phyloP scores from a whole-genome alignment of 1,284 basidiomycete genomes.

The Agroathelia rolfsii region DNA sequence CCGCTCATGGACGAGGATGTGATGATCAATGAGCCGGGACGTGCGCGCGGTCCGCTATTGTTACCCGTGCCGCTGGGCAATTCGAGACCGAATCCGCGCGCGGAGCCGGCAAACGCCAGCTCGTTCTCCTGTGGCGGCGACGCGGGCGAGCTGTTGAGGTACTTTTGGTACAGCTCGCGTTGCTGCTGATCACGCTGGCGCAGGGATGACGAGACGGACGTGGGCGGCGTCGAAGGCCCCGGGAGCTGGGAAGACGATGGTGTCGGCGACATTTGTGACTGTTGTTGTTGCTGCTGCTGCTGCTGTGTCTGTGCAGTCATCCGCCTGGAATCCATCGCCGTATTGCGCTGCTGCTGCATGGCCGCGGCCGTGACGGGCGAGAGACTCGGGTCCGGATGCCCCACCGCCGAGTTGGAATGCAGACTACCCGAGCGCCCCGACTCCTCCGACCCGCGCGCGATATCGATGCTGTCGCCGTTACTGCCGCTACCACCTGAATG shows the following conservation, averaged over 20 bases:
- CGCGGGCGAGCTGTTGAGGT: conserved; percentile 72
- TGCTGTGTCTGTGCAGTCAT: conserved; percentile 22
- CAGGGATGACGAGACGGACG: conserved; percentile 50
- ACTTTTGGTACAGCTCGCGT: conserved; percentile 82
- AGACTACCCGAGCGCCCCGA: conserved; percentile 38
- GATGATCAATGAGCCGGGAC: conserved; percentile 67
- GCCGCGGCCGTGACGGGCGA: conserved; percentile 41
- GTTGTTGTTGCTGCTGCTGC: conserved; percentile 22
- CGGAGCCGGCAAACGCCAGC: conserved; percentile 19
- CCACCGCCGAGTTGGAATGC: conserved; percentile 18
- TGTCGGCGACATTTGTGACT: conserved; percentile 16
- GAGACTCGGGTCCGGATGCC: conserved; percentile 15
- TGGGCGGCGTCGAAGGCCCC: no score
- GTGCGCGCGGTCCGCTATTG: no score
- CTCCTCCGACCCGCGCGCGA: conserved; percentile 38
- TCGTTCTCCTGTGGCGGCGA: conserved; percentile 59
- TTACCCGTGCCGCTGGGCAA: conserved; percentile 31
- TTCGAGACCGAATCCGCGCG: conserved; percentile 38
- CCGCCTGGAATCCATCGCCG: conserved; percentile 18
- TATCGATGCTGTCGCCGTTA: conserved; percentile 26
- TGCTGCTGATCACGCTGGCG: conserved; percentile 84
- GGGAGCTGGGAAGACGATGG: no score
- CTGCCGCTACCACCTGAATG: no score
- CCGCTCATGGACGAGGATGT: conserved; percentile 49
- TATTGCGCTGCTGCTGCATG: conserved; percentile 44